Percentiles rank a stretch among this genome's conserved stretches.
Conservation (phyloP, 768 basidiomycete genomes). For the Xanthoconium purpureum region DNA sequence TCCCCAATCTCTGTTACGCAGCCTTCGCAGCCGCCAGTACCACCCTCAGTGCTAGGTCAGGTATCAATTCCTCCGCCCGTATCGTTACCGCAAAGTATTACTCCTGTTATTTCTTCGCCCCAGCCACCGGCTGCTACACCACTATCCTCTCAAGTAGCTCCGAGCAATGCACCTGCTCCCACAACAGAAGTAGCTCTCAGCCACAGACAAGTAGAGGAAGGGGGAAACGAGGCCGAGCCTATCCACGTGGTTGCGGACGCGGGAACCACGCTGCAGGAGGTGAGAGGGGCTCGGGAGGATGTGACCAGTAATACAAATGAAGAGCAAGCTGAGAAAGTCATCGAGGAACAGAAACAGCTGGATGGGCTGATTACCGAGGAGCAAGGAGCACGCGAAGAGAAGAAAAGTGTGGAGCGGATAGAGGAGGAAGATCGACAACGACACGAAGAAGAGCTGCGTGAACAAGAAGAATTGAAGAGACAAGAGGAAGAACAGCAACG, state of each 20-base stretch:
- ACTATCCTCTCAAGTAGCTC: slow-evolving; percentile 10
- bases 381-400: neutral
- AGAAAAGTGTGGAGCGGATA: neutral
- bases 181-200: slow-evolving; percentile 34
- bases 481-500: neutral
- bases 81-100: neutral
- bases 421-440: slow-evolving; percentile 3
- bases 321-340: slow-evolving; percentile 8
- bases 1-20: slow-evolving; percentile 1
- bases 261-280: neutral
- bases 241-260: neutral
- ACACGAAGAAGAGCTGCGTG: slow-evolving; percentile 3
- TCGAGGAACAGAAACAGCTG: neutral
- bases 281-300: neutral
- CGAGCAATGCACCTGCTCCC: neutral
- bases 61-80: slow-evolving; percentile 4
- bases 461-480: neutral
- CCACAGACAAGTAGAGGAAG: slow-evolving; percentile 43
- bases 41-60: neutral
- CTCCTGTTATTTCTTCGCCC: slow-evolving; percentile 9
- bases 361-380: neutral
- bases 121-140: slow-evolving; percentile 23
- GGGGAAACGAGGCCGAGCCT: neutral
- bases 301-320: slow-evolving; percentile 15
- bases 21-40: slow-evolving; percentile 4